phyloP scores from a whole-genome alignment of 768 basidiomycete genomes.

The Boletellus ananiceps region DNA sequence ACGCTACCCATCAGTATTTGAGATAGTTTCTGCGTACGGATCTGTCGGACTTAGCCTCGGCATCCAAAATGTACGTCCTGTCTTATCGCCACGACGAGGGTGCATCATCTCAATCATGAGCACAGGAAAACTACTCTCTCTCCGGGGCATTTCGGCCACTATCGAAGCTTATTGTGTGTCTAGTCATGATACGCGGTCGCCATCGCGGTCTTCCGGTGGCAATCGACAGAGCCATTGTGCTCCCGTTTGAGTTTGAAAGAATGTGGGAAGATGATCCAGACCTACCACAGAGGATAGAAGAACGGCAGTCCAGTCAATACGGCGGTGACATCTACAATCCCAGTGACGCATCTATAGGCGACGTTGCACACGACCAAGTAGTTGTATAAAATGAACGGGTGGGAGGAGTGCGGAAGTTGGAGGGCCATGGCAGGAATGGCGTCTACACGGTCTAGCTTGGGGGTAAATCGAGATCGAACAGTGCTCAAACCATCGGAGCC shows the following conservation, averaged over 20 bases:
- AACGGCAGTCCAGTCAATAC: constrained; percentile 6
- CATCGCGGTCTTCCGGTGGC: constrained; percentile 87
- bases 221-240: constrained; percentile 81
- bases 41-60: constrained; percentile 89
- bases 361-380: background rate
- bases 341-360: background rate
- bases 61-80: constrained; percentile 61
- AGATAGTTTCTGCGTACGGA: constrained; percentile 84
- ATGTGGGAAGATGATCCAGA: constrained; percentile 11
- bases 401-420: background rate
- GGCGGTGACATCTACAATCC: background rate
- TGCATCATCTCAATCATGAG: constrained; percentile 1
- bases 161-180: constrained; percentile 82
- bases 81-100: background rate
- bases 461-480: too few relatives aligned
- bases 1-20: constrained; percentile 56
- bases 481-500: too few relatives aligned
- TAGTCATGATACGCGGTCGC: constrained; percentile 91
- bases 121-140: constrained; percentile 75
- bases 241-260: constrained; percentile 60
- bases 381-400: background rate
- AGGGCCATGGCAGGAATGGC: background rate
- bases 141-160: constrained; percentile 72
- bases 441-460: background rate
- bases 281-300: constrained; percentile 6